Conservation (phyloP, 2,329 filamentous ascomycete genomes). For the Bertia moriformis region DNA sequence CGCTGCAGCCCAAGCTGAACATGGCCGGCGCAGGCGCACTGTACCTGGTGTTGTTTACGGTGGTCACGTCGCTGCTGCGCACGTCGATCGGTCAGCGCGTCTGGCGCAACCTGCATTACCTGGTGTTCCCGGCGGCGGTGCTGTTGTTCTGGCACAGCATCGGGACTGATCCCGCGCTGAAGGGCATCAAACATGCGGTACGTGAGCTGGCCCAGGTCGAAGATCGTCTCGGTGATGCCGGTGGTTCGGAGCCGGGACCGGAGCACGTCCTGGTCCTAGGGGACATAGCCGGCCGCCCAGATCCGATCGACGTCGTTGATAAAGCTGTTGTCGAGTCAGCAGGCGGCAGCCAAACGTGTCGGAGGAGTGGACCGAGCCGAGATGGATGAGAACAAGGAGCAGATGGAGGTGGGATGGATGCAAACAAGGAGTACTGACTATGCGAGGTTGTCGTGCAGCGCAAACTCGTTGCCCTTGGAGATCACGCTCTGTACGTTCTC, state of each 20-base stretch:
- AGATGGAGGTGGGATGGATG: background rate
- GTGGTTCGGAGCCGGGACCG: conserved; percentile 82
- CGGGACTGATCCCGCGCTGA: too few relatives aligned
- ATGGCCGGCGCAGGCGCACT: too few relatives aligned
- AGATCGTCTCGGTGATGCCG: conserved; percentile 88
- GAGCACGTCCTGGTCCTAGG: conserved; percentile 86
- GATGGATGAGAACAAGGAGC: background rate
- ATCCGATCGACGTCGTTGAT: conserved; percentile 65
- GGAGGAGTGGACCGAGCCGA: background rate
- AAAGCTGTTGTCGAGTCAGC: conserved; percentile 59
- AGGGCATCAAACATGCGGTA: conserved; percentile 96
- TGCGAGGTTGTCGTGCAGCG: conserved; percentile 83
- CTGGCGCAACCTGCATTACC: too few relatives aligned
- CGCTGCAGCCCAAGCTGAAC: too few relatives aligned
- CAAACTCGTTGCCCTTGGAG: conserved; percentile 86
- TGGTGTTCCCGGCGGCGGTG: too few relatives aligned
- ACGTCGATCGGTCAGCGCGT: too few relatives aligned
- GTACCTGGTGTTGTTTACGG: too few relatives aligned
- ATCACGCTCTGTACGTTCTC: conserved; percentile 75
- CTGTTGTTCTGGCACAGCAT: too few relatives aligned
- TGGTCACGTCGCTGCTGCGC: too few relatives aligned
- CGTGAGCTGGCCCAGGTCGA: conserved; percentile 79
- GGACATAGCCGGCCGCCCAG: conserved; percentile 66
- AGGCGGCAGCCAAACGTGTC: conserved; percentile 3
- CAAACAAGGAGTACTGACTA: conserved; percentile 50